Percentiles rank a stretch among this genome's conserved stretches.
phyloP scores from a whole-genome alignment of 2,329 filamentous ascomycete genomes.

The Endothia cerciana region DNA sequence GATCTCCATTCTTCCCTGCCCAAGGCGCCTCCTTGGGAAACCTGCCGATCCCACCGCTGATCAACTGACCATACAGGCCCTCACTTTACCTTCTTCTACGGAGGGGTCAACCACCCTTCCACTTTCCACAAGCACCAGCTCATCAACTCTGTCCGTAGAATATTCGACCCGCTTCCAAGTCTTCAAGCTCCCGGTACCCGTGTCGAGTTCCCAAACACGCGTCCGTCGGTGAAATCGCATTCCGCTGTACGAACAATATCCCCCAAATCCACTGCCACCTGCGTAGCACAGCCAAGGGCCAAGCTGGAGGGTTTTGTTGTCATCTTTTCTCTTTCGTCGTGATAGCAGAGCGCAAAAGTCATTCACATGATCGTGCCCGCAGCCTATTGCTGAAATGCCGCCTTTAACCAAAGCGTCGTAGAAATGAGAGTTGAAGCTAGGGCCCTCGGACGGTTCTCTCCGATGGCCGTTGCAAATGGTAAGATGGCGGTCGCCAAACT shows the following conservation, averaged over 20 bases:
- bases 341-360: constrained; percentile 40
- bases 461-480: constrained; percentile 34
- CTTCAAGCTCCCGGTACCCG: constrained; percentile 32
- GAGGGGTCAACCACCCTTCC: neutral
- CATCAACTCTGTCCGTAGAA: constrained; percentile 37
- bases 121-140: constrained; percentile 36
- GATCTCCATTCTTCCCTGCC: neutral
- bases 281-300: constrained; percentile 39
- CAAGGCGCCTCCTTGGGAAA: neutral
- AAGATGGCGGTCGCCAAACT: constrained; percentile 36
- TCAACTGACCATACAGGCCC: neutral
- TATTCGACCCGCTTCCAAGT: constrained; percentile 41
- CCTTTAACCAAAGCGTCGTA: constrained; percentile 37
- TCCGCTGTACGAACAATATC: constrained; percentile 37
- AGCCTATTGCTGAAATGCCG: constrained; percentile 37
- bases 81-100: constrained; percentile 29
- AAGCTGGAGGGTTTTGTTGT: constrained; percentile 23
- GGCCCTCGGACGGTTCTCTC: constrained; percentile 37
- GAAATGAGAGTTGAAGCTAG: constrained; percentile 38
- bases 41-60: neutral
- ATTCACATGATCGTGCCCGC: constrained; percentile 40
- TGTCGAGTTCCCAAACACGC: constrained; percentile 38
- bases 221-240: constrained; percentile 36
- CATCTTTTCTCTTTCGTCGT: constrained; percentile 29
- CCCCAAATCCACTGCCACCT: constrained; percentile 38